phyloP scores from a whole-genome alignment of 495 filamentous ascomycete species.

The Massariosphaeria phaeospora region DNA sequence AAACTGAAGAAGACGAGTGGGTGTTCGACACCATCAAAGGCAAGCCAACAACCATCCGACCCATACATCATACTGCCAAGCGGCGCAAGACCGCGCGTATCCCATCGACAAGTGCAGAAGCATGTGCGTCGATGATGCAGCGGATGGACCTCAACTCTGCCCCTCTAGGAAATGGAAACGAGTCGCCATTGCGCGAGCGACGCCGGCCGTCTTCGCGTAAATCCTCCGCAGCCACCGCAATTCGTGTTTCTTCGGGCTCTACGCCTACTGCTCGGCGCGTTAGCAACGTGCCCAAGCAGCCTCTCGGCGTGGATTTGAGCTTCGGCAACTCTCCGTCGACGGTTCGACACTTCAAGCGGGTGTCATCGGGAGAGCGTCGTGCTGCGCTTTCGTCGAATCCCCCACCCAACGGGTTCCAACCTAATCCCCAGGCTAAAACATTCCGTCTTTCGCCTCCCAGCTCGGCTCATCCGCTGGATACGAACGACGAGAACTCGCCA shows the following conservation, averaged over 20 bases:
- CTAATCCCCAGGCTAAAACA: slow-evolving; percentile 28
- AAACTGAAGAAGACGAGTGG: slow-evolving; percentile 78
- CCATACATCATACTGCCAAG: slow-evolving; percentile 43
- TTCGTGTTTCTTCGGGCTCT: slow-evolving; percentile 30
- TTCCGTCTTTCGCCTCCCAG: slow-evolving; percentile 30
- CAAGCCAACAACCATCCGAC: slow-evolving; percentile 27
- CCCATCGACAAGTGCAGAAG: slow-evolving; percentile 38
- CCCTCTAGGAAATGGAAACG: slow-evolving; percentile 28
- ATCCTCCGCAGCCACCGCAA: slow-evolving; percentile 30
- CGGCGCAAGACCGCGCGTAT: slow-evolving; percentile 47
- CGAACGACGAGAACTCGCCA: slow-evolving; percentile 32
- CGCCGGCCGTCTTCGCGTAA: slow-evolving; percentile 14
- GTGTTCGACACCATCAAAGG: slow-evolving; percentile 96
- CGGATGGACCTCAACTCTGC: slow-evolving; percentile 54
- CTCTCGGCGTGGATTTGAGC: slow-evolving; percentile 74
- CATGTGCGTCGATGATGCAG: slow-evolving; percentile 52
- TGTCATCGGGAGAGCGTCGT: slow-evolving; percentile 58
- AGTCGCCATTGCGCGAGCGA: slow-evolving; percentile 16
- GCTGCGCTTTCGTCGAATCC: slow-evolving; percentile 28
- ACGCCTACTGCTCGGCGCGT: slow-evolving; percentile 43
- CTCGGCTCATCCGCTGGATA: slow-evolving; percentile 23
- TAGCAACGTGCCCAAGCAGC: slow-evolving; percentile 56
- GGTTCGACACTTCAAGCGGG: slow-evolving; percentile 81
- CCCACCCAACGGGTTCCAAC: slow-evolving; percentile 35
- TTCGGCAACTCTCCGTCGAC: slow-evolving; percentile 90